phyloP scores from a whole-genome alignment of 306 rosid genomes.

The Sphenostylis stenocarpa region DNA sequence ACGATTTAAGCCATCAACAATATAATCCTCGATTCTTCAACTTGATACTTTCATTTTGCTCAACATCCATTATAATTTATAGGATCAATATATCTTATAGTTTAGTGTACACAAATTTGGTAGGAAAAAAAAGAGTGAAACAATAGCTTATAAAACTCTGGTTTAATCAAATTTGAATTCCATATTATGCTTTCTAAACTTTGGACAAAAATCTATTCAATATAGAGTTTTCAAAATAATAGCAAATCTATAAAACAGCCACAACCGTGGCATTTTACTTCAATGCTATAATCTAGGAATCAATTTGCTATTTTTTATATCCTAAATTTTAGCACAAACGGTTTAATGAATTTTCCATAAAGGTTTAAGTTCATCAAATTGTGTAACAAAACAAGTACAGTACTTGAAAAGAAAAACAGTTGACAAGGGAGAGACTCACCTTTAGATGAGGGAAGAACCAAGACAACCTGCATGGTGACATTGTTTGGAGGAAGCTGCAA shows the following conservation, averaged over 20 bases:
- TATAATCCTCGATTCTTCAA: neutral
- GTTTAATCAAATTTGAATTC: neutral
- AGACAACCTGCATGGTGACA: constrained; percentile 71
- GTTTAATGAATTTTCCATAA: neutral
- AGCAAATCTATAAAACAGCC: neutral
- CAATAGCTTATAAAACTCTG: neutral
- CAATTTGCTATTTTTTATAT: neutral
- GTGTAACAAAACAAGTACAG: neutral
- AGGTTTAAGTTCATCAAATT: neutral
- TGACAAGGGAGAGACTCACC: constrained; percentile 43
- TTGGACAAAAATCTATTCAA: neutral
- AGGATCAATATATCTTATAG: neutral
- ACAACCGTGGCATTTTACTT: neutral
- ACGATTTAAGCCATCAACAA: neutral
- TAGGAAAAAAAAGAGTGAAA: neutral
- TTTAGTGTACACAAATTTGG: neutral
- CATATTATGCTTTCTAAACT: neutral
- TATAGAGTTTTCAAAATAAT: neutral
- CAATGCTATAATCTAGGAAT: neutral
- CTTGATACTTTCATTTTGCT: neutral
- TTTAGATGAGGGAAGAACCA: constrained; percentile 60
- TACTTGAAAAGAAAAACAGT: neutral
- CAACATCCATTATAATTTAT: neutral
- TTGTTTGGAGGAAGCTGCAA: constrained; percentile 97
- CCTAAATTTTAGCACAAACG: neutral